Conservation (phyloP, 257 asterid species). For the Penstemon davidsonii region DNA sequence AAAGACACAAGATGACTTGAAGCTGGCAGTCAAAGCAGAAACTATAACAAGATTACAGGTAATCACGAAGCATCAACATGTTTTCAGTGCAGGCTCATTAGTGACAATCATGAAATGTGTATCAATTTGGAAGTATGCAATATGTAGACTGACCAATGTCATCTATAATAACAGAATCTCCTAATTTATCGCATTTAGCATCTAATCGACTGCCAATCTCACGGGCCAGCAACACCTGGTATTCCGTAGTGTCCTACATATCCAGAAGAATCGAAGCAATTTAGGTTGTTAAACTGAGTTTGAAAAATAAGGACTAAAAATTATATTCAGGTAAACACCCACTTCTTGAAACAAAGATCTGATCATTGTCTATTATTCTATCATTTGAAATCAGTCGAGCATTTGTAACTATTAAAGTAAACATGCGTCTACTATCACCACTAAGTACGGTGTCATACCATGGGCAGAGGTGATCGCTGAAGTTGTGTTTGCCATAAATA, state of each 20-base stretch:
- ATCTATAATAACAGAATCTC: conserved; percentile 67
- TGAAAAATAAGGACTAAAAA: conserved; percentile 11
- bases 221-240: conserved; percentile 79
- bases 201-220: conserved; percentile 82
- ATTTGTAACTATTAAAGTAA: conserved; percentile 16
- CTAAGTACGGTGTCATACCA: conserved; percentile 47
- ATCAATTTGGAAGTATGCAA: conserved; percentile 20
- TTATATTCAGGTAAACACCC: conserved; percentile 17
- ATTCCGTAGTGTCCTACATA: conserved; percentile 75
- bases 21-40: conserved; percentile 19
- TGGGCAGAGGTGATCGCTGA: conserved; percentile 59
- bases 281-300: conserved; percentile 4
- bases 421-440: conserved; percentile 9
- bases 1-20: neutral
- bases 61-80: neutral
- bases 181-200: conserved; percentile 78
- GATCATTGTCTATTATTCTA: neutral
- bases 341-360: conserved; percentile 3
- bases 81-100: conserved; percentile 7
- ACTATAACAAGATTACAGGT: neutral
- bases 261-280: neutral
- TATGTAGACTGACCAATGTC: conserved; percentile 63
- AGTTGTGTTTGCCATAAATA: conserved; percentile 92
- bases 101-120: conserved; percentile 24
- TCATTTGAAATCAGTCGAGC: conserved; percentile 15